phyloP scores from a whole-genome alignment of 164 flowering plant genomes.

The Berberis vulgaris region DNA sequence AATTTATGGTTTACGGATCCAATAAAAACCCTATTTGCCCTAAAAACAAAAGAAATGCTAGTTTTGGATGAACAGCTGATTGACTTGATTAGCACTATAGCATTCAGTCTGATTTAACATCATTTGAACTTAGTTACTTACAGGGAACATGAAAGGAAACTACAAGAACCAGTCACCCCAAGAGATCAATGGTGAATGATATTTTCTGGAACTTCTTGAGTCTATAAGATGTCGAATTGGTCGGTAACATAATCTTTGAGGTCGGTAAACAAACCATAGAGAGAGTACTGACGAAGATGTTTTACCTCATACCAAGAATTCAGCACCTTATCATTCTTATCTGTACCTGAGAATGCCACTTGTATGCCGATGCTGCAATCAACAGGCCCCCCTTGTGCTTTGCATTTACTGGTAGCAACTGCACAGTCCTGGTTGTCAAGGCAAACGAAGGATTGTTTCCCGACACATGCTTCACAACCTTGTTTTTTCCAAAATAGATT shows the following conservation, averaged over 20 bases:
- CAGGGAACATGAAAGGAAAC: too few relatives aligned
- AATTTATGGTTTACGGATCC: too few relatives aligned
- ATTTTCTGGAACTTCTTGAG: too few relatives aligned
- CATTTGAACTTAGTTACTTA: too few relatives aligned
- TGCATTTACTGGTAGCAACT: conserved; percentile 32
- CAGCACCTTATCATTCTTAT: conserved; percentile 42
- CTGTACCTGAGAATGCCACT: conserved; percentile 68
- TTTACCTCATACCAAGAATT: conserved; percentile 81
- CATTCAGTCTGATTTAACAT: too few relatives aligned
- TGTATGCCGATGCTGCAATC: conserved; percentile 57
- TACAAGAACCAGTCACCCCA: too few relatives aligned
- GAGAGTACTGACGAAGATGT: conserved; percentile 51
- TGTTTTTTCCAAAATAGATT: conserved; percentile 57
- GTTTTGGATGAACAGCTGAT: too few relatives aligned
- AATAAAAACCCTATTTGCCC: too few relatives aligned
- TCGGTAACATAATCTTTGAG: conserved; percentile 23
- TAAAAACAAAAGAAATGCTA: too few relatives aligned
- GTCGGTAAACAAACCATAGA: conserved; percentile 36
- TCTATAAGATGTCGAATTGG: neutral
- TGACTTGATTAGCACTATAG: too few relatives aligned
- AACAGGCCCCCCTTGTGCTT: conserved; percentile 28
- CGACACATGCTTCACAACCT: conserved; percentile 49
- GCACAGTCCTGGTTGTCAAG: conserved; percentile 48
- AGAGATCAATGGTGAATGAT: too few relatives aligned
- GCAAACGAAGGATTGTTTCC: conserved; percentile 27